Evolutionary conservation across 1,139 yeast genomes (phyloP).

Genomic region (Diutina ranongensis): DNA sequence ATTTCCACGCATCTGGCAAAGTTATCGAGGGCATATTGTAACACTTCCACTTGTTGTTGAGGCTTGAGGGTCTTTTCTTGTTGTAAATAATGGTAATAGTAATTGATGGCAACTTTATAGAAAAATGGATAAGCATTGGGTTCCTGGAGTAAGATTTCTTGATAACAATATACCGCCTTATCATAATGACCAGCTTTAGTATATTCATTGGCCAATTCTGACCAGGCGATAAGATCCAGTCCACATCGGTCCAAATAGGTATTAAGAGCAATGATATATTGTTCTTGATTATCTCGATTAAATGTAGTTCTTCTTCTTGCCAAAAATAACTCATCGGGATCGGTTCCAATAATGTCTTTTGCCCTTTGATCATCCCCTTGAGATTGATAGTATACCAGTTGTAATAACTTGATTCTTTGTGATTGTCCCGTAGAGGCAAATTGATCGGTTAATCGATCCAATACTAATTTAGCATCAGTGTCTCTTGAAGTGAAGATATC

Average conservation of each 20-base stretch:
- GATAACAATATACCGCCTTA: constrained; percentile 53
- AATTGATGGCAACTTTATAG: constrained; percentile 41
- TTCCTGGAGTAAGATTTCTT: constrained; percentile 54
- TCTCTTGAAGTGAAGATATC: constrained; percentile 56
- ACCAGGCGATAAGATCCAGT: constrained; percentile 66
- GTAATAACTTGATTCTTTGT: constrained; percentile 47
- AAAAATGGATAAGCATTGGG: constrained; percentile 70
- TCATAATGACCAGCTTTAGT: constrained; percentile 48
- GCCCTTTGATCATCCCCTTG: constrained; percentile 18
- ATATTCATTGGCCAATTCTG: constrained; percentile 61
- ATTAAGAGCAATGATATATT: constrained; percentile 39
- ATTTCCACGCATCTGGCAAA: constrained; percentile 66
- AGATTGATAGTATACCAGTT: constrained; percentile 47
- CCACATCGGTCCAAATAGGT: constrained; percentile 49
- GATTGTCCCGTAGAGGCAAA: constrained; percentile 34
- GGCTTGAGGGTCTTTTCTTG: constrained; percentile 12
- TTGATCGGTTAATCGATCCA: constrained; percentile 55
- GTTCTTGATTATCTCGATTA: constrained; percentile 15
- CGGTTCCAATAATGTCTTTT: constrained; percentile 24
- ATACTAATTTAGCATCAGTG: constrained; percentile 52
- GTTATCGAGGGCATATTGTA: constrained; percentile 36
- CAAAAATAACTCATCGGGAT: constrained; percentile 25
- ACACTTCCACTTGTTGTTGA: constrained; percentile 13
- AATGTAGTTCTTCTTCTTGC: constrained; percentile 27
- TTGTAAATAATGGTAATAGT: constrained; percentile 14